Evolutionary conservation across 148 eudicot genomes (phyloP).

Genomic region (Beta vulgaris): DNA sequence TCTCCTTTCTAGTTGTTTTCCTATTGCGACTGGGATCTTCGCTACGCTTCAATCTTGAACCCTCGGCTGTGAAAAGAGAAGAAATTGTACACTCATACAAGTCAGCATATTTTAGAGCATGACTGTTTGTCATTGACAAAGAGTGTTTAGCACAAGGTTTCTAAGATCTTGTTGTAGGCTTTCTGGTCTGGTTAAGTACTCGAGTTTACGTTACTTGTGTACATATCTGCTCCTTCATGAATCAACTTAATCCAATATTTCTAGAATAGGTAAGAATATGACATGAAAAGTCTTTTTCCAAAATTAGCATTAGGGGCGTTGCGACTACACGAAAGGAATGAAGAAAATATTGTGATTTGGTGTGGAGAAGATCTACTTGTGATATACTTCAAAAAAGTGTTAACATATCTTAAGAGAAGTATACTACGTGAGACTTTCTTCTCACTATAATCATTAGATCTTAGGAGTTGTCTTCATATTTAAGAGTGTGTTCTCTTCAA

Average conservation of each 20-base stretch:
- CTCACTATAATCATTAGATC: too few relatives aligned
- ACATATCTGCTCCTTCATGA: neutral
- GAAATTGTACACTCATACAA: neutral
- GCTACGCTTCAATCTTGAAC: neutral
- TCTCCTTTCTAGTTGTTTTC: constrained; percentile 23
- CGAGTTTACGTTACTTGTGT: neutral
- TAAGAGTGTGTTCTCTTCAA: too few relatives aligned
- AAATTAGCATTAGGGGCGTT: too few relatives aligned
- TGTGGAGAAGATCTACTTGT: too few relatives aligned
- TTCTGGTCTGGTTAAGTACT: neutral
- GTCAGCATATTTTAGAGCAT: neutral
- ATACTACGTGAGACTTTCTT: too few relatives aligned
- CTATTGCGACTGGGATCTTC: constrained; percentile 6
- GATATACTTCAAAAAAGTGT: too few relatives aligned
- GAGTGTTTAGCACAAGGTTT: neutral
- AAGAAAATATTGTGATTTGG: too few relatives aligned
- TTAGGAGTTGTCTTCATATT: too few relatives aligned
- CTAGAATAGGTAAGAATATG: neutral
- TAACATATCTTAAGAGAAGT: too few relatives aligned
- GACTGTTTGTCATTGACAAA: neutral
- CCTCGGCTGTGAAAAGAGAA: neutral
- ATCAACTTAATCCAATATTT: neutral
- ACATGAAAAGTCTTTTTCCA: too few relatives aligned
- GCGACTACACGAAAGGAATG: too few relatives aligned
- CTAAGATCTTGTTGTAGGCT: neutral